These are phyloP conservation scores for Neofusicoccum kwambonambiense DNA, from an alignment of 2,329 filamentous ascomycete species.

Conservation along the genomic window DNA sequence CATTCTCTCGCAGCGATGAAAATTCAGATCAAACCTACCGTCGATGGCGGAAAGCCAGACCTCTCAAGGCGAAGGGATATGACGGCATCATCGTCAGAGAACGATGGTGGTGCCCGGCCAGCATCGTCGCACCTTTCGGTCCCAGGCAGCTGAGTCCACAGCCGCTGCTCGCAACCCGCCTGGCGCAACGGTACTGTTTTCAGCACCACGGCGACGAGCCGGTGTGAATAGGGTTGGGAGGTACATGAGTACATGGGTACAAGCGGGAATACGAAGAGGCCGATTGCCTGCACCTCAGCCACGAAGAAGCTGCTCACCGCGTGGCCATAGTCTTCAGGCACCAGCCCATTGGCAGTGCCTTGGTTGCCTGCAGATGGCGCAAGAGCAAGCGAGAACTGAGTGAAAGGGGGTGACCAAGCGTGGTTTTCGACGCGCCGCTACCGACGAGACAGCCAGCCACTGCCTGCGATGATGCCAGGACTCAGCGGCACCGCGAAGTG, in stretches of 20 bases:
- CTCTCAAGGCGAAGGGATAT: neutral
- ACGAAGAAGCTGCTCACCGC: neutral
- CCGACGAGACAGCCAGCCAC: neutral
- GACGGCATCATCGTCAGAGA: neutral
- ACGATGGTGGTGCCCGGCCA: neutral
- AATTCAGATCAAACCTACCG: neutral
- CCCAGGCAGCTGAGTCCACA: neutral
- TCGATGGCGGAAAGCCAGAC: neutral
- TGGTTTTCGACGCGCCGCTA: neutral
- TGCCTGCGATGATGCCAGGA: no score
- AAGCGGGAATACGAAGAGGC: neutral
- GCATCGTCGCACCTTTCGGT: neutral
- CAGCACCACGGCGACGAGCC: neutral
- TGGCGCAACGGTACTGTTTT: neutral
- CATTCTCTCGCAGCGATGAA: no score
- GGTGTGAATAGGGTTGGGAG: slow-evolving; percentile 1
- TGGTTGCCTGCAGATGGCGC: neutral
- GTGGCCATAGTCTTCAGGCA: neutral
- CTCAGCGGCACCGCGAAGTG: no score
- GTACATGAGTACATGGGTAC: slow-evolving; percentile 1
- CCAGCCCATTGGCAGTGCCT: neutral
- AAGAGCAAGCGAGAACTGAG: neutral
- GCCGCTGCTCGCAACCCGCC: neutral
- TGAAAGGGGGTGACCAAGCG: no score
- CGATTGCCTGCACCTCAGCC: neutral